Percentiles rank a stretch among this genome's conserved stretches.
Conservation (phyloP, 768 basidiomycete genomes). For the Termitomyces sp. region DNA sequence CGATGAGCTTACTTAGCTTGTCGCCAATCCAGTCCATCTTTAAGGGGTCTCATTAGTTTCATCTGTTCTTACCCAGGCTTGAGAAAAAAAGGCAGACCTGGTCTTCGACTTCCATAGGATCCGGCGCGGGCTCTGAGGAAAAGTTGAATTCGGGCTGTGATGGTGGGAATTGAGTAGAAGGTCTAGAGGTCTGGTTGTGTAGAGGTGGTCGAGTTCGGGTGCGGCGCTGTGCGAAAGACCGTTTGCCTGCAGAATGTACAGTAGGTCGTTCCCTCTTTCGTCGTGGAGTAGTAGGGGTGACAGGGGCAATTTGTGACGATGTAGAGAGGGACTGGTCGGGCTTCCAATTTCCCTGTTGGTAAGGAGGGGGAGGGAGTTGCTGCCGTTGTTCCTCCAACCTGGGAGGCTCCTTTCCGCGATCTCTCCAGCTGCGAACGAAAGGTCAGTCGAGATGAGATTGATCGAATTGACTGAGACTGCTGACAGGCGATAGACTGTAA, state of each 20-base stretch:
- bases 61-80: background rate
- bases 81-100: conserved; percentile 27
- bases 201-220: conserved; percentile 14
- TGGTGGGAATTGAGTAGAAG: conserved; percentile 17
- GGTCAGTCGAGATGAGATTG: conserved; percentile 1
- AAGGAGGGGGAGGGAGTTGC: conserved; percentile 54
- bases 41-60: background rate
- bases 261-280: conserved; percentile 4
- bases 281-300: conserved; percentile 16
- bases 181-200: conserved; percentile 9
- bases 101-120: conserved; percentile 35
- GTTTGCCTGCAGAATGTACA: background rate
- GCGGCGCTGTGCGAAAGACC: background rate
- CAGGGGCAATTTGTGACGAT: conserved; percentile 20
- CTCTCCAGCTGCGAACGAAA: conserved; percentile 60
- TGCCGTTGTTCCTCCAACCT: conserved; percentile 5
- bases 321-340: conserved; percentile 21
- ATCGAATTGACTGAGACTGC: conserved; percentile 20
- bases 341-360: conserved; percentile 57
- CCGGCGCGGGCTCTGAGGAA: conserved; percentile 17
- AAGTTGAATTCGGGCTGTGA: conserved; percentile 41
- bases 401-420: conserved; percentile 52
- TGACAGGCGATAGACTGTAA: conserved; percentile 84
- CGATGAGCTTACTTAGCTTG: conserved; percentile 62
- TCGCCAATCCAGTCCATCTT: conserved; percentile 85